phyloP scores from a whole-genome alignment of 306 rosid genomes.

The Quercus gilva region DNA sequence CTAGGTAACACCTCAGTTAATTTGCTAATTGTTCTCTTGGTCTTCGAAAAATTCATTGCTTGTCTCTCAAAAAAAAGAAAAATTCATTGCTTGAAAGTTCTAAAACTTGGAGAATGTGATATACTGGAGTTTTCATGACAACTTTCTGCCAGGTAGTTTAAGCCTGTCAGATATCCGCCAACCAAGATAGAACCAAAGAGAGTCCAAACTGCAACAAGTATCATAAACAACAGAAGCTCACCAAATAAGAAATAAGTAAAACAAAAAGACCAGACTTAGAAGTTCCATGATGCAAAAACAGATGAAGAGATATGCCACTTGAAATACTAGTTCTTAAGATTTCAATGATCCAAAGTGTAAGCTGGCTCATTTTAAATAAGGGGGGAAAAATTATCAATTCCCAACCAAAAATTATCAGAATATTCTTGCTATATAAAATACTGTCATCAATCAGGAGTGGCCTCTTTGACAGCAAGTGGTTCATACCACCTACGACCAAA shows the following conservation, averaged over 20 bases:
- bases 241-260: too few relatives aligned
- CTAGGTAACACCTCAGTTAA: too few relatives aligned
- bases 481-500: slow-evolving; percentile 86
- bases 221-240: neutral
- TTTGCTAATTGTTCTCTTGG: too few relatives aligned
- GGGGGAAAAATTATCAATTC: neutral
- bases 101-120: too few relatives aligned
- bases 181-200: neutral
- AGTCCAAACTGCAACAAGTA: neutral
- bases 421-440: neutral
- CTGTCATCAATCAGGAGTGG: slow-evolving; percentile 5
- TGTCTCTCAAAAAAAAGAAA: too few relatives aligned
- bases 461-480: slow-evolving; percentile 72
- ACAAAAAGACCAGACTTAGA: too few relatives aligned
- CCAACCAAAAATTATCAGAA: neutral
- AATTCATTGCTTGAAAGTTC: too few relatives aligned
- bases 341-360: neutral
- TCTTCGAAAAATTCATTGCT: too few relatives aligned
- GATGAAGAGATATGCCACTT: neutral
- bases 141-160: too few relatives aligned
- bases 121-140: too few relatives aligned
- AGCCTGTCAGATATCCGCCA: neutral
- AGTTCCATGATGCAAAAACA: too few relatives aligned
- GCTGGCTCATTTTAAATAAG: neutral
- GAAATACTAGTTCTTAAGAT: neutral